Evolutionary conservation across 768 basidiomycete genomes (phyloP).

Genomic region (Suillus luteus): DNA sequence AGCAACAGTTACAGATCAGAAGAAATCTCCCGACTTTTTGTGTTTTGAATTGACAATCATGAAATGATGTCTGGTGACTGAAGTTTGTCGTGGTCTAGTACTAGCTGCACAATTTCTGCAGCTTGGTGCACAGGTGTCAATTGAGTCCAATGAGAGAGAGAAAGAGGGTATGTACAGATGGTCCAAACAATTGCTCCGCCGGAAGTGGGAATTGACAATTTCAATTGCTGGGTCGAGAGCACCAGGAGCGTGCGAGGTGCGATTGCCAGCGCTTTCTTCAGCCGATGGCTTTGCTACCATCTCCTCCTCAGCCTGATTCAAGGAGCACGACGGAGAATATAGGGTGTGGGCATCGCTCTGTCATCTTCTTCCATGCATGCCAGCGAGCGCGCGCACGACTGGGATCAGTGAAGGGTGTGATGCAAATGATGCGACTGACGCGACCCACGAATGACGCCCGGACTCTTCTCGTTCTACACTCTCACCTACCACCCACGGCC

Average conservation of each 20-base stretch:
- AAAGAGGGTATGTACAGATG: constrained; percentile 51
- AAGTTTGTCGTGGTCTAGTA: constrained; percentile 87
- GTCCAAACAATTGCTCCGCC: constrained; percentile 70
- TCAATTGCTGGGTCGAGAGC: no score
- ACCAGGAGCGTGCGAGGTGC: no score
- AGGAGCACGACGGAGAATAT: no score
- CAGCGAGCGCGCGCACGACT: no score
- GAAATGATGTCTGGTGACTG: constrained; percentile 69
- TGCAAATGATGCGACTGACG: no score
- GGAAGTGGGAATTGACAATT: no score
- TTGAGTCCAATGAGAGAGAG: neutral
- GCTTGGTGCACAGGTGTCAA: constrained; percentile 47
- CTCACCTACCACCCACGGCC: constrained; percentile 77
- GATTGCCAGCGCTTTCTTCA: no score
- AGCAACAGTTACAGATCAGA: constrained; percentile 18
- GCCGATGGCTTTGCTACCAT: no score
- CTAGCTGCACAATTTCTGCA: constrained; percentile 69
- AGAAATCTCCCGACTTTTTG: constrained; percentile 51
- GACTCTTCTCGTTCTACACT: constrained; percentile 62
- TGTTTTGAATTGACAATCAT: constrained; percentile 50
- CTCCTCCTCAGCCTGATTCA: no score
- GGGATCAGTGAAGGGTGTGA: no score
- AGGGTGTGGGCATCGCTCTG: no score
- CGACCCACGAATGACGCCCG: constrained; percentile 88
- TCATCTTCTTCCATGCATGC: no score